phyloP scores from a whole-genome alignment of 352 stramenopile genomes.

The Globisporangium camurandrum region DNA sequence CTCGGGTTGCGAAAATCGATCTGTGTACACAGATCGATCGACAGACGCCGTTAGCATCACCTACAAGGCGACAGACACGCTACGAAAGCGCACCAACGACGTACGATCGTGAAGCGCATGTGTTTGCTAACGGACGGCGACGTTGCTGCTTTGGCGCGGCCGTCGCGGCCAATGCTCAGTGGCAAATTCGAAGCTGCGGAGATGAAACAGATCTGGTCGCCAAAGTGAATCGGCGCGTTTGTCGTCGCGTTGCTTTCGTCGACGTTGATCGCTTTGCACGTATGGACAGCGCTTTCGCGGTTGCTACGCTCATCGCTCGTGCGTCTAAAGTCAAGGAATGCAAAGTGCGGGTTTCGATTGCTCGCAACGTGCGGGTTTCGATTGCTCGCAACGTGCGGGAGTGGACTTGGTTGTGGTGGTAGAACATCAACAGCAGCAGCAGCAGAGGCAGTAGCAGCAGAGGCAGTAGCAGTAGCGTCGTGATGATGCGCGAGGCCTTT shows the following conservation, averaged over 20 bases:
- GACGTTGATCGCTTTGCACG: slow-evolving; percentile 18
- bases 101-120: slow-evolving; percentile 59
- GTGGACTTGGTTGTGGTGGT: too few species aligned
- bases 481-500: slow-evolving; percentile 11
- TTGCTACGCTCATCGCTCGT: slow-evolving; percentile 6
- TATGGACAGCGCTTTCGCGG: neutral
- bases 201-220: slow-evolving; percentile 54
- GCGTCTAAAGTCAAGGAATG: slow-evolving; percentile 49
- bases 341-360: slow-evolving; percentile 53
- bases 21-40: slow-evolving; percentile 12
- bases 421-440: too few species aligned
- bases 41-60: too few species aligned
- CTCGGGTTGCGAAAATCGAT: slow-evolving; percentile 48
- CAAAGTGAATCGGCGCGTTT: slow-evolving; percentile 45
- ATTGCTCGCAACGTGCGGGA: slow-evolving; percentile 23
- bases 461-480: too few species aligned
- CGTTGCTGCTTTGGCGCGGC: slow-evolving; percentile 17
- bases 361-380: slow-evolving; percentile 29
- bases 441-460: too few species aligned
- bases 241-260: slow-evolving; percentile 39
- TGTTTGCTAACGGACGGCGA: slow-evolving; percentile 27
- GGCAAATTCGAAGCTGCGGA: slow-evolving; percentile 35
- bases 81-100: neutral
- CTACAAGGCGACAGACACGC: neutral
- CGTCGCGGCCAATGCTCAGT: slow-evolving; percentile 36